phyloP scores from a whole-genome alignment of 306 rosid genomes.

The Castanea mollissima region DNA sequence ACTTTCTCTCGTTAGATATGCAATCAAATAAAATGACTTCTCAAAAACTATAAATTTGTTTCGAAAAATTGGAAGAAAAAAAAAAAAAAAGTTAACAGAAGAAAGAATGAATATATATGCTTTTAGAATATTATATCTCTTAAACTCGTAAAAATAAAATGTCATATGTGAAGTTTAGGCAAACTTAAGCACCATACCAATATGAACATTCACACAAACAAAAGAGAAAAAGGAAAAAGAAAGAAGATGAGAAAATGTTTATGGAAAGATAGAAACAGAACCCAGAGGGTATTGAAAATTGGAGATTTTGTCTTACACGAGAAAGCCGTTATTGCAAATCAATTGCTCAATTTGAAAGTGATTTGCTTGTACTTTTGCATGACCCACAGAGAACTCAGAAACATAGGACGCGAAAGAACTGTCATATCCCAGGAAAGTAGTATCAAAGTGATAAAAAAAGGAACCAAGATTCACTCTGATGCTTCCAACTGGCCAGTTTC shows the following conservation, averaged over 20 bases:
- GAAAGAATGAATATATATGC: not conserved
- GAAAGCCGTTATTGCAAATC: slow-evolving; percentile 14
- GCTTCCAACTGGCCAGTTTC: slow-evolving; percentile 37
- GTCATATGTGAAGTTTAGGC: too few species aligned
- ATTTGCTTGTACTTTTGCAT: slow-evolving; percentile 5
- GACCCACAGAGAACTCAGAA: slow-evolving; percentile 9
- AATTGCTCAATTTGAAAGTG: slow-evolving; percentile 13
- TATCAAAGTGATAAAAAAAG: not conserved
- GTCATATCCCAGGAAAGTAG: not conserved
- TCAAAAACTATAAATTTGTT: not conserved
- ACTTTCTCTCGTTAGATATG: not conserved
- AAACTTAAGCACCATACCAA: not conserved
- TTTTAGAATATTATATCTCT: not conserved
- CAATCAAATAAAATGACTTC: not conserved
- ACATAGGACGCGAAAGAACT: not conserved
- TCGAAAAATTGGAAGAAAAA: not conserved
- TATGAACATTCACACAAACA: not conserved
- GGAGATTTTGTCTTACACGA: slow-evolving; percentile 7
- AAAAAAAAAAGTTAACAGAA: not conserved
- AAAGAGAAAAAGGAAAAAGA: not conserved
- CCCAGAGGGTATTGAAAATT: not conserved
- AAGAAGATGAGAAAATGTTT: not conserved
- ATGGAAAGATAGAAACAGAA: not conserved
- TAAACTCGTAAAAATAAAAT: not conserved
- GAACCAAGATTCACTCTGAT: slow-evolving; percentile 26